Evolutionary conservation across 345 rosid genomes (phyloP), one percentile per base, ranked within the genome.

Genomic region (Pseudoturritis turrita): DNA sequence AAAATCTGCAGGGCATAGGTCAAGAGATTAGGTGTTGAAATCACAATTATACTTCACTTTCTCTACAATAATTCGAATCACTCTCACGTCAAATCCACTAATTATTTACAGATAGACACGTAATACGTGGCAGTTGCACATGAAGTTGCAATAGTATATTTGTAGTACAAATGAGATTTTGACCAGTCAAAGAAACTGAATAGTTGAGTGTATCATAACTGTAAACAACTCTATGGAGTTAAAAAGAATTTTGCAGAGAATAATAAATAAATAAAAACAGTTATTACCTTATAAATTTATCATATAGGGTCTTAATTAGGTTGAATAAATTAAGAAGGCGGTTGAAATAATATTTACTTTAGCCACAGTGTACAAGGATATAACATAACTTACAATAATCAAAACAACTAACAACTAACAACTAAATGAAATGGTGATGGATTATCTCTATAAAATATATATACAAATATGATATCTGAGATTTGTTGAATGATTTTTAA

Each of bases 111-210:
- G n/a, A 70, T 31, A 15, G 18, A 33, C 14, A 36, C 21, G 10
- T 46, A 3, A 49, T 51, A 60, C 52, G 47, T 58, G 55, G 58
- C 57, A 70, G 58, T 36, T 46, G 28, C 39, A 70, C 65, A 70
- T 35, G 66, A 52, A 61, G 7, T 35, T 71, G 43, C 15, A 50
- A 45, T 26, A 49, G 19, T 47, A 47, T 36, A 35, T 49, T 26
- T 70, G 41, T 39, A 37, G 60, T 59, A 28, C 39, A 71, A 39
- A 14, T 4, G 53, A 61, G 59, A 39, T 49, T 49, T 71, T 71
- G 75, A 71, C 75, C 61, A 21, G 75, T 71, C 74, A 59, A 59
- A 18, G 59, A 71, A 71, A 71, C 53, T 50, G 22, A 71, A 49
- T 49, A 60, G 40, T 49, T 49, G 33, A 6, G 59, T 60, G 40